Base-by-base conservation (phyloP, 352 stramenopile species). In the Phytophthora pini region DNA sequence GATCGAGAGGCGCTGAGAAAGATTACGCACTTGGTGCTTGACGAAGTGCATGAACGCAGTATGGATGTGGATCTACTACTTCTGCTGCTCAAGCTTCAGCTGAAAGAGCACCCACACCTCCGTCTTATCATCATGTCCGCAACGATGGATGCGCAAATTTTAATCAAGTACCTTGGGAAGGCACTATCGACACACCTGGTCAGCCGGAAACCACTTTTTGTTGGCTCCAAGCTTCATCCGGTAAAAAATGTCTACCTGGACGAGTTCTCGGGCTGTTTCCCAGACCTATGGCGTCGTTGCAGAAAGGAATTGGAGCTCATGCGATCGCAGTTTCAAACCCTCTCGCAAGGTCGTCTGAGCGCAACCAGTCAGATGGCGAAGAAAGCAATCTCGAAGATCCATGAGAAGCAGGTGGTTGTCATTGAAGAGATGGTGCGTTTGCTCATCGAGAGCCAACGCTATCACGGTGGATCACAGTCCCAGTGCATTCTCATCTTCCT, bases 31-130 rank as follows among this genome's bases (percentile, higher is more conserved):
- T 76, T 99, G 13, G 89, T 99, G 15, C 90, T 99, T 40, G 97
- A 99, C 51, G 97, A 99, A 82, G 94, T 98, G 22, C 92, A 98
- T 65, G 92, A 98, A 46, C 90, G 93, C 5, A 97, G 83, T 39
- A 97, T 99, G 68, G 97, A 99, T 70, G 96, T 97, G 12, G 97
- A 99, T 60, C 80, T 99, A 22, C 72, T 99, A 3, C 90, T 98
- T 26, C 67, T 99, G 13, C 70, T 99, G 24, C 83, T 97, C 26
- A 90, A 96, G 20, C 68, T 92, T 5, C 77, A 93, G 50, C 57
- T 92, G n/a, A 80, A 79, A 45, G 45, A 86, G 13, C 72, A 90
- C 45, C 47, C 72, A 12, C 71, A 93, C 38, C 75, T 98, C 4
- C 84, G 93, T 5, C 67, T 99, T 2, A 84, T 99, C 13, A 92